These are phyloP conservation scores for Curvularia spicifera DNA, from an alignment of 2,329 filamentous ascomycete species.

Conservation along the genomic window DNA sequence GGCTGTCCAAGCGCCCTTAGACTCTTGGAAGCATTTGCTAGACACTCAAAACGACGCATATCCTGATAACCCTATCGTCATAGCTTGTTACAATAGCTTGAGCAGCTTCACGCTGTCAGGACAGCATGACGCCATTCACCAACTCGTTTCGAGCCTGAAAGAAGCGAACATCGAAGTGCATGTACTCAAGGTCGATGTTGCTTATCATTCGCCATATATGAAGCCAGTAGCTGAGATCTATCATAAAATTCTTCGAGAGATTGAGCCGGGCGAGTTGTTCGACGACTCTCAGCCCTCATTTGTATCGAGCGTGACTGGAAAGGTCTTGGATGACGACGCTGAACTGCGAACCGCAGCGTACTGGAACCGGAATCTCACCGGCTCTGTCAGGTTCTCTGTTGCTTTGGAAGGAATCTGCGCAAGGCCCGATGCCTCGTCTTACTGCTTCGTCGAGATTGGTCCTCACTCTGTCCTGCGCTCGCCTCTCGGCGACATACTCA, in stretches of 20 bases:
- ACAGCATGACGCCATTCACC: conserved; percentile 43
- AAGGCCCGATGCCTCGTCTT: conserved; percentile 3
- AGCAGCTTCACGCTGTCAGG: conserved; percentile 28
- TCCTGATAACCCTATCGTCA: conserved; percentile 11
- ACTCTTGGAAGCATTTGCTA: conserved; percentile 12
- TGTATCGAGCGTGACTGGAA: conserved; percentile 19
- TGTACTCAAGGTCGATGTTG: conserved; percentile 50
- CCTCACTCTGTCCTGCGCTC: conserved; percentile 25
- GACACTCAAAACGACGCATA: conserved; percentile 8
- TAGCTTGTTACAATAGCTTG: conserved; percentile 48
- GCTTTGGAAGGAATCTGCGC: conserved; percentile 28
- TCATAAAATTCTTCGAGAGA: conserved; percentile 15
- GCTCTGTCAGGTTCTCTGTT: conserved; percentile 20
- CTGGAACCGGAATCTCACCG: conserved; percentile 26
- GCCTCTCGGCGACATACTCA: conserved; percentile 19
- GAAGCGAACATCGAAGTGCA: conserved; percentile 49
- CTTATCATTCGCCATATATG: conserved; percentile 57
- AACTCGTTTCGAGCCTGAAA: conserved; percentile 40
- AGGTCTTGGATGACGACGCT: background rate
- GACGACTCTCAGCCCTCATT: conserved; percentile 2
- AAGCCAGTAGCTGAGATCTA: conserved; percentile 25
- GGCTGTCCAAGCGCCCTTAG: conserved; percentile 27
- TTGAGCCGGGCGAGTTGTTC: conserved; percentile 3
- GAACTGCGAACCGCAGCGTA: conserved; percentile 16
- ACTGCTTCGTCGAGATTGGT: conserved; percentile 27